Evolutionary conservation across 2,329 filamentous ascomycete species (phyloP).

Genomic region (Gremmenia infestans): DNA sequence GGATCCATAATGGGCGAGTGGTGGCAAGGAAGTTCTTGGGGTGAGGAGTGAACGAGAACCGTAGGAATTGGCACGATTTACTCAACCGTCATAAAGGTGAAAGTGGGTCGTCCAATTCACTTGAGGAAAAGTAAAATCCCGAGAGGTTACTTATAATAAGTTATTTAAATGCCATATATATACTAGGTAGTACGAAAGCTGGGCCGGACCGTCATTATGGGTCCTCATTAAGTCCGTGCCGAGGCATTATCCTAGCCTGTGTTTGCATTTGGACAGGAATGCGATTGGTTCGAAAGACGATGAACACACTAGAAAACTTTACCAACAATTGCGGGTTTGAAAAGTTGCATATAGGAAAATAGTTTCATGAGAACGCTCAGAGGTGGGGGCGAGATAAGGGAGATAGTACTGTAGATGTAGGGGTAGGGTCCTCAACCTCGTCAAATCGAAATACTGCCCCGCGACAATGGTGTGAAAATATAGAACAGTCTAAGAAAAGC

Average conservation of each 20-base stretch:
- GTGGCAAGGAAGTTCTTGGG: not conserved
- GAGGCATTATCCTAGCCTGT: conserved; percentile 11
- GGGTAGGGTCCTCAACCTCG: too few relatives aligned
- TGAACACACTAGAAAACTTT: not conserved
- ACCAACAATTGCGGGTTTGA: not conserved
- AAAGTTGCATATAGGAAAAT: not conserved
- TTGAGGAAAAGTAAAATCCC: not conserved
- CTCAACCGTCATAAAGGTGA: too few relatives aligned
- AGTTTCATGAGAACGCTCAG: not conserved
- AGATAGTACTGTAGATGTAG: too few relatives aligned
- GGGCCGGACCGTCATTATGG: too few relatives aligned
- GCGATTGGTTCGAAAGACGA: not conserved
- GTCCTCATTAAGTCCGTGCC: conserved; percentile 2
- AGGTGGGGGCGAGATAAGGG: not conserved
- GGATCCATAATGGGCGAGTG: conserved; percentile 17
- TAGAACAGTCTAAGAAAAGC: not conserved
- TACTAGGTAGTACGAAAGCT: too few relatives aligned
- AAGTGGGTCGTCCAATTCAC: not conserved
- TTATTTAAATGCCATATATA: too few relatives aligned
- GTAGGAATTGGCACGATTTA: too few relatives aligned
- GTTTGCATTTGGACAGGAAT: not conserved
- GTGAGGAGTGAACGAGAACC: not conserved
- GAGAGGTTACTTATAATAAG: too few relatives aligned
- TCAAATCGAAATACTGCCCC: not conserved
- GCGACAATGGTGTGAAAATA: conserved; percentile 1